Percentiles rank a stretch among this genome's conserved stretches.
Evolutionary conservation across 192 early-diverging fungal genomes (phyloP).

Genomic region (Entomortierella beljakovae): DNA sequence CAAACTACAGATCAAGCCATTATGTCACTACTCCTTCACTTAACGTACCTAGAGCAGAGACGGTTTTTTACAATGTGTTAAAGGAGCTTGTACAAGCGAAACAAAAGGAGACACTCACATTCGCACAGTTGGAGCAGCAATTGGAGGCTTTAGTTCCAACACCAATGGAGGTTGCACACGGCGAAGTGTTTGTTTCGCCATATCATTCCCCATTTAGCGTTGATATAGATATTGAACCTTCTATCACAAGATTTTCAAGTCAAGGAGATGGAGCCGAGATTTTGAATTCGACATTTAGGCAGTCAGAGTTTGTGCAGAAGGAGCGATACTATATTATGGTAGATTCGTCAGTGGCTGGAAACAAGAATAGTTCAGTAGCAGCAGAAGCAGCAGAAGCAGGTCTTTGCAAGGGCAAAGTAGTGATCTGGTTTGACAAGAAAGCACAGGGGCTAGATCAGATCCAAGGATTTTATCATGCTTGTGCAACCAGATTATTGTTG

Average conservation of each 20-base stretch:
- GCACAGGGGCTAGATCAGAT: slow-evolving; percentile 63
- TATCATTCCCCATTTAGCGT: slow-evolving; percentile 59
- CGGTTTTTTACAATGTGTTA: slow-evolving; percentile 52
- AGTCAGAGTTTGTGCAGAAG: slow-evolving; percentile 39
- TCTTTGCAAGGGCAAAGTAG: slow-evolving; percentile 43
- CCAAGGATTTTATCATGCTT: slow-evolving; percentile 75
- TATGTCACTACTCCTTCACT: slow-evolving; percentile 71
- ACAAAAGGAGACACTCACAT: not conserved
- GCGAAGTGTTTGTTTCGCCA: slow-evolving; percentile 61
- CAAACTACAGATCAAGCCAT: slow-evolving; percentile 75
- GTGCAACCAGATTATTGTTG: slow-evolving; percentile 55
- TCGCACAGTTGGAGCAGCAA: not conserved
- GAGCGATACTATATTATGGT: slow-evolving; percentile 55
- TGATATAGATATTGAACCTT: slow-evolving; percentile 63
- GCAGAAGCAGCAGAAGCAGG: too few relatives aligned
- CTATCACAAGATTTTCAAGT: slow-evolving; percentile 35
- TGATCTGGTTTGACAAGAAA: slow-evolving; percentile 68
- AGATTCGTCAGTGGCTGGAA: slow-evolving; percentile 10
- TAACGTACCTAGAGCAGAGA: slow-evolving; percentile 66
- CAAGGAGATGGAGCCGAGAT: slow-evolving; percentile 10
- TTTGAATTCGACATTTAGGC: slow-evolving; percentile 34
- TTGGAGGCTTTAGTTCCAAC: slow-evolving; percentile 31
- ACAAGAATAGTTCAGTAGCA: too few relatives aligned
- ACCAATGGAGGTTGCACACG: slow-evolving; percentile 50
- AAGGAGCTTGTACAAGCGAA: slow-evolving; percentile 17